Conservation (phyloP, 2,329 filamentous ascomycete species). For the Metarhizium guizhouense region DNA sequence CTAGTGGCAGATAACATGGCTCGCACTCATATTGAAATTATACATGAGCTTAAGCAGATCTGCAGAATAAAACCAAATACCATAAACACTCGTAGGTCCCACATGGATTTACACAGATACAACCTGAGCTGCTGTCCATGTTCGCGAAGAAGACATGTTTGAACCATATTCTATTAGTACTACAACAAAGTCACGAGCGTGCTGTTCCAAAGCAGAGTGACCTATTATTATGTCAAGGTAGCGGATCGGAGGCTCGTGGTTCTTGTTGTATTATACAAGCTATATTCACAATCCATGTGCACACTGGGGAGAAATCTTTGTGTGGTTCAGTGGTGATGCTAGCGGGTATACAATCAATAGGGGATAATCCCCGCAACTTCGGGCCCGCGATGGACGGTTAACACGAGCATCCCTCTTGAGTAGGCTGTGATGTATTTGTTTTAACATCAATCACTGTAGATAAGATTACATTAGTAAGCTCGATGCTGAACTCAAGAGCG, state of each 20-base stretch:
- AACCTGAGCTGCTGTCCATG: too few relatives aligned
- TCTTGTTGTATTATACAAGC: conserved; percentile 26
- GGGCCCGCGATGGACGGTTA: conserved; percentile 12
- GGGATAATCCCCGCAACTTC: background rate
- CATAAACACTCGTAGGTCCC: too few relatives aligned
- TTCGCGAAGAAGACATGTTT: too few relatives aligned
- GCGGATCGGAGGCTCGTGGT: conserved; percentile 23
- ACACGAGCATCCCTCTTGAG: conserved; percentile 60
- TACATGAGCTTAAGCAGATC: too few relatives aligned
- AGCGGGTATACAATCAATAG: background rate
- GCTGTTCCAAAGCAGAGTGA: background rate
- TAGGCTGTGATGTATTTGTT: conserved; percentile 60
- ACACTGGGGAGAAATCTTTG: background rate
- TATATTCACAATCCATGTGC: conserved; percentile 12
- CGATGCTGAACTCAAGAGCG: background rate
- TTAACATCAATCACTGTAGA: conserved; percentile 82
- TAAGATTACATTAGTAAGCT: conserved; percentile 13
- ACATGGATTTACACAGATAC: background rate
- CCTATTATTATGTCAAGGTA: conserved; percentile 13
- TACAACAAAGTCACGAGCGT: background rate
- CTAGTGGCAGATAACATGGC: background rate
- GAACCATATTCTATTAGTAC: background rate
- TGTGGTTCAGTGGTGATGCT: background rate
- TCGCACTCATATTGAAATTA: too few relatives aligned
- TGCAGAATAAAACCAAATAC: too few relatives aligned